Evolutionary conservation across 192 early-diverging fungal genomes (phyloP).

Genomic region (Geosiphon pyriformis): DNA sequence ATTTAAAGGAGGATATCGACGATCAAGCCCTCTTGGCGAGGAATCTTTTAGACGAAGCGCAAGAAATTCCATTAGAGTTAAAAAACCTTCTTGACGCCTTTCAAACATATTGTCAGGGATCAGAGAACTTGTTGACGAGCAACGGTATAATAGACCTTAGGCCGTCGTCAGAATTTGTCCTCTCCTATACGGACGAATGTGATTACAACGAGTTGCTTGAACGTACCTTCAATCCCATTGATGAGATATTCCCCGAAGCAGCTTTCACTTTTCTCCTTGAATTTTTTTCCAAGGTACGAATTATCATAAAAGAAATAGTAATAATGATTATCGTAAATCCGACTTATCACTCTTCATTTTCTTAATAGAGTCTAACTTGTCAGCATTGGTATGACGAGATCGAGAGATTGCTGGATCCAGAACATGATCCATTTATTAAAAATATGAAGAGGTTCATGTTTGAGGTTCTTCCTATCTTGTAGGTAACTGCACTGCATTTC

Average conservation of each 20-base stretch:
- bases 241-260: slow-evolving; percentile 16
- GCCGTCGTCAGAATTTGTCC: slow-evolving; percentile 22
- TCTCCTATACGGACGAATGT: background rate
- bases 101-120: background rate
- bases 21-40: background rate
- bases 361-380: background rate
- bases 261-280: slow-evolving; percentile 4
- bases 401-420: slow-evolving; percentile 13
- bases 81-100: background rate
- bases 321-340: slow-evolving; percentile 2
- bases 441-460: slow-evolving; percentile 20
- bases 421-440: slow-evolving; percentile 13
- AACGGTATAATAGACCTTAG: slow-evolving; percentile 22
- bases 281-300: slow-evolving; percentile 20
- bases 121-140: background rate
- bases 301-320: background rate
- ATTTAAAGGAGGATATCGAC: no score
- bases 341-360: slow-evolving; percentile 1
- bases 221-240: slow-evolving; percentile 7
- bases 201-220: slow-evolving; percentile 7
- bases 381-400: slow-evolving; percentile 8
- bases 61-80: background rate
- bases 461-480: slow-evolving; percentile 15
- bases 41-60: background rate
- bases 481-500: slow-evolving; percentile 14